Base-by-base conservation (phyloP, 306 rosid species). In the Betula pendula region DNA sequence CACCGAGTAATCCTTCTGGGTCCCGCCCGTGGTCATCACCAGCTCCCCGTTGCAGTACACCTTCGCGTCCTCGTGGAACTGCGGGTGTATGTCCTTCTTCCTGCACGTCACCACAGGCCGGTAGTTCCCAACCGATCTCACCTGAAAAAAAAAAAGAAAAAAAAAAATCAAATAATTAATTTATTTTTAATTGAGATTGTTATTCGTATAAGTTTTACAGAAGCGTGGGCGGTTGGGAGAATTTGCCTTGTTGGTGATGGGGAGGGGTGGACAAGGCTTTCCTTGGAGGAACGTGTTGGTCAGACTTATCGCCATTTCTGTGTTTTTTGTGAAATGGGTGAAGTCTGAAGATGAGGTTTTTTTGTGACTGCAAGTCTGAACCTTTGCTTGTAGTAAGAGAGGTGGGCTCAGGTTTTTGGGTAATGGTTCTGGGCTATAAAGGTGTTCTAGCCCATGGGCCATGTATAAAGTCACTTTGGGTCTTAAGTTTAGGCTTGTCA, bases 21-120 rank as follows among this genome's bases (percentile, higher is more conserved):
- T 92, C 72, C 97, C 98, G 60, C 98, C 97, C 0, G 98, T 92
- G 3, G 96, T 90, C 98, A 94, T 83, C 67, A 92, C 96, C 68
- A 89, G 87, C 60, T 92, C 96, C 0, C 90, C 91, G 40, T 90
- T 94, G 77, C 98, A 90, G 80, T 90, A 89, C 66, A 94, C 97
- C 85, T 94, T 92, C 1, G 97, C 90, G 9, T 92, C 95, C 63
- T 84, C 88, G 83, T 88, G 19, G 80, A 87, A 94, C 65, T 90
- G 22, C 6, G 96, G 98, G 85, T 92, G 98, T 42, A 90, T 77
- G 2, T 92, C 98, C 84, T 94, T 94, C 91, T 92, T 94, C 91
- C 94, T 88, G 82, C 96, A 94, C 40, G 82, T 80, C 44, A 94
- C 87, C 63, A 81, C 77, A 53, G 63, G 33, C 62, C 78, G 83